Conservation (phyloP, 805 yeast genomes). For the Scheffersomyces lignosus region DNA sequence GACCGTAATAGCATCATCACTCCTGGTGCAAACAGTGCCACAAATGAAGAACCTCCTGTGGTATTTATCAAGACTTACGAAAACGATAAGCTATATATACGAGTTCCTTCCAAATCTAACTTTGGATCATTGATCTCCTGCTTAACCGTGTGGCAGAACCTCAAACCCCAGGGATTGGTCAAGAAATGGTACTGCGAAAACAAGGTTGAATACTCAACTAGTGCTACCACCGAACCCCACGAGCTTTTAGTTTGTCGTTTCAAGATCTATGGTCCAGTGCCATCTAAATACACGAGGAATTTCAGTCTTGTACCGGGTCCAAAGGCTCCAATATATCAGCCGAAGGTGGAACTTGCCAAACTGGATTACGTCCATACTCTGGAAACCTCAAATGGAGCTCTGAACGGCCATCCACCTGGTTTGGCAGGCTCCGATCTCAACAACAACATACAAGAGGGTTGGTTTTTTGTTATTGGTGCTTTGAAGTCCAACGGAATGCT, state of each 20-base stretch:
- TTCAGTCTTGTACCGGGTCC: conserved; percentile 38
- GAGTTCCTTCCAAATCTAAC: conserved; percentile 33
- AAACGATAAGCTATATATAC: conserved; percentile 37
- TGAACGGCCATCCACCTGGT: too few relatives aligned
- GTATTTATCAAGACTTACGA: conserved; percentile 42
- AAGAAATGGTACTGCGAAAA: conserved; percentile 53
- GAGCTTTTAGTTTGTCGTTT: conserved; percentile 62
- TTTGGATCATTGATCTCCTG: conserved; percentile 47
- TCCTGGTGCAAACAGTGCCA: not conserved
- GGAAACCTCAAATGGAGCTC: not conserved
- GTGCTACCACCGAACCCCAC: conserved; percentile 23
- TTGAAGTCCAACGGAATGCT: conserved; percentile 62
- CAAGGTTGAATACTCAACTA: conserved; percentile 24
- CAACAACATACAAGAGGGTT: conserved; percentile 46
- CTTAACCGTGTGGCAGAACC: conserved; percentile 56
- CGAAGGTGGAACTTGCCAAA: conserved; percentile 7
- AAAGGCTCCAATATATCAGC: conserved; percentile 34
- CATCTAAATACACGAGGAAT: conserved; percentile 35
- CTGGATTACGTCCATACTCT: too few relatives aligned
- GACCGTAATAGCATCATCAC: not conserved
- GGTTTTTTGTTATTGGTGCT: conserved; percentile 76
- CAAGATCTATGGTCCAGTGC: conserved; percentile 63
- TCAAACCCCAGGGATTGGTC: conserved; percentile 52
- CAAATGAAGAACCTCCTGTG: conserved; percentile 33
- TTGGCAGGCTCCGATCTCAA: too few relatives aligned